A percentile compares a stretch with the other conserved stretches of the same genome.
These are phyloP conservation scores for Zygnema cylindricum DNA, from an alignment of 139 green algal genomes.

Conservation along the genomic window DNA sequence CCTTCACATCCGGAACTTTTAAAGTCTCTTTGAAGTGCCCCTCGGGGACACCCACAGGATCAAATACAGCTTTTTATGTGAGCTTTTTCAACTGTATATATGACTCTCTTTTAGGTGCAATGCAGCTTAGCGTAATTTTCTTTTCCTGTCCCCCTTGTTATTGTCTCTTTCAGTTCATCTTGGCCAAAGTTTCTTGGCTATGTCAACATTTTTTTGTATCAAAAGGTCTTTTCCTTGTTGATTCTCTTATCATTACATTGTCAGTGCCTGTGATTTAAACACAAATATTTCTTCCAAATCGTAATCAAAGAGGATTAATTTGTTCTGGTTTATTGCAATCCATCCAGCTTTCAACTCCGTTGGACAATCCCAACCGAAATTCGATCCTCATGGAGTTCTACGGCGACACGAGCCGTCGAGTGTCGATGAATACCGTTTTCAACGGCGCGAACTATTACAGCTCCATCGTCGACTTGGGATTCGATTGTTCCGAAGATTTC, in stretches of 20 bases:
- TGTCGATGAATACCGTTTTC: background rate
- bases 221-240: background rate
- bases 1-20: background rate
- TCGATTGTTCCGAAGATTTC: background rate
- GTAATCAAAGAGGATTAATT: too few relatives aligned
- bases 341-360: background rate
- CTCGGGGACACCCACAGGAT: background rate
- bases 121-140: background rate
- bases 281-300: too few relatives aligned
- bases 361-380: background rate
- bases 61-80: background rate
- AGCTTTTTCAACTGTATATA: background rate
- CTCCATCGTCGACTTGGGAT: background rate
- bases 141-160: background rate
- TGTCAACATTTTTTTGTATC: background rate
- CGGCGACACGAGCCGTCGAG: background rate
- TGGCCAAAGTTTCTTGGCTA: background rate
- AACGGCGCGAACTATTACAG: background rate
- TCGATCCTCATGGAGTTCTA: background rate
- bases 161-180: background rate
- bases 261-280: too few relatives aligned
- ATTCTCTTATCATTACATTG: background rate
- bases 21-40: background rate
- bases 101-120: background rate
- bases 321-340: too few relatives aligned